These are phyloP conservation scores for Heracleum sosnowskyi DNA, from an alignment of 129 eudicot species.

Conservation along the genomic window DNA sequence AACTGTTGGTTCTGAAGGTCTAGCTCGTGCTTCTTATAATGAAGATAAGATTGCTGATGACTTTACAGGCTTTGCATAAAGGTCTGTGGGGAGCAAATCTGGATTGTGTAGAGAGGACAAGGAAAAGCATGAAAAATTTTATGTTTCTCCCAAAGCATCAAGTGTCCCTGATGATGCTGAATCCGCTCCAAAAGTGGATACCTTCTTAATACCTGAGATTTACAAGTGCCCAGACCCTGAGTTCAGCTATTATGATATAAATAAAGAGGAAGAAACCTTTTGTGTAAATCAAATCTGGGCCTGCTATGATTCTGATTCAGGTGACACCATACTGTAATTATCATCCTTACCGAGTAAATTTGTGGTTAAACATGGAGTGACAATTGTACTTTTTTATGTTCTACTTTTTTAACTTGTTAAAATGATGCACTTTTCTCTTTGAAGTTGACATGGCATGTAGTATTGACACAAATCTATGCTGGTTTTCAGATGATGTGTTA, in stretches of 20 bases:
- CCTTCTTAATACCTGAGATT: conserved; percentile 12
- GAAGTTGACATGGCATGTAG: too few relatives aligned
- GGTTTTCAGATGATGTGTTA: too few relatives aligned
- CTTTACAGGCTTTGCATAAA: background rate
- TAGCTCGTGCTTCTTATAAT: background rate
- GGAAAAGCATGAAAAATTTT: background rate
- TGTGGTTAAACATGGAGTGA: too few relatives aligned
- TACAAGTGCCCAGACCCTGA: conserved; percentile 54
- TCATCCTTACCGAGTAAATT: too few relatives aligned
- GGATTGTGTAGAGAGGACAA: too few relatives aligned
- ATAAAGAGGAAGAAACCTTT: conserved; percentile 41
- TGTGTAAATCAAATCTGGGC: conserved; percentile 77
- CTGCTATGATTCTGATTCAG: conserved; percentile 66
- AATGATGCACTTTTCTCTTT: too few relatives aligned
- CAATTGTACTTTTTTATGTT: too few relatives aligned
- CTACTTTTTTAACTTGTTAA: too few relatives aligned
- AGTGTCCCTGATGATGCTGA: background rate
- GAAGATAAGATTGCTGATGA: background rate
- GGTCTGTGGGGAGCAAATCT: background rate
- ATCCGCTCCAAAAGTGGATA: conserved; percentile 18
- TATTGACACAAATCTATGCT: too few relatives aligned
- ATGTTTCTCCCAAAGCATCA: background rate
- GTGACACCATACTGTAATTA: too few relatives aligned
- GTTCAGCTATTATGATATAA: conserved; percentile 63
- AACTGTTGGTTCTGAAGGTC: background rate